Evolutionary conservation across 257 asterid species (phyloP).

Genomic region (Ophiorrhiza pumila): DNA sequence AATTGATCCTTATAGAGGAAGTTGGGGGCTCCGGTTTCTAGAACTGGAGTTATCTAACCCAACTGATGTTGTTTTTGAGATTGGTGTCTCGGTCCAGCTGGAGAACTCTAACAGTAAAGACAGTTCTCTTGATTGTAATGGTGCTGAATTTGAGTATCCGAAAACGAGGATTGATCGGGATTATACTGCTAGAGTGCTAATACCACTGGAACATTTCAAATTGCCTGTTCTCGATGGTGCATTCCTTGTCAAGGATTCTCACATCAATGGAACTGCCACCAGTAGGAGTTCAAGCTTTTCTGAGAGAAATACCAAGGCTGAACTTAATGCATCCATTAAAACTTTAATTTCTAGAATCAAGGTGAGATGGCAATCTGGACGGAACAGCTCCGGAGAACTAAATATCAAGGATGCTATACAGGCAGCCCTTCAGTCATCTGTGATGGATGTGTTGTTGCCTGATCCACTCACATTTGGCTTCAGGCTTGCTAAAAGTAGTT

Average conservation of each 20-base stretch:
- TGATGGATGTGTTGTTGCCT: slow-evolving; percentile 92
- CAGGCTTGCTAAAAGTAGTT: slow-evolving; percentile 53
- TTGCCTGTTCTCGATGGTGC: slow-evolving; percentile 91
- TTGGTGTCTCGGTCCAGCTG: slow-evolving; percentile 75
- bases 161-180: slow-evolving; percentile 96
- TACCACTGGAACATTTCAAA: slow-evolving; percentile 94
- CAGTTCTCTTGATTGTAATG: slow-evolving; percentile 21
- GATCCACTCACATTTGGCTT: slow-evolving; percentile 98
- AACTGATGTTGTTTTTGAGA: slow-evolving; percentile 92
- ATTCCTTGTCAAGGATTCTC: slow-evolving; percentile 58
- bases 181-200: slow-evolving; percentile 84
- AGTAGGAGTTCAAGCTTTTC: slow-evolving; percentile 65
- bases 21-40: slow-evolving; percentile 98
- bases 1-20: slow-evolving; percentile 97
- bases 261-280: slow-evolving; percentile 29
- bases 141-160: slow-evolving; percentile 57
- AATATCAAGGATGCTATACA: slow-evolving; percentile 91
- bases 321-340: slow-evolving; percentile 77
- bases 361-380: slow-evolving; percentile 98
- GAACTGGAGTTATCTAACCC: slow-evolving; percentile 93
- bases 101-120: slow-evolving; percentile 48
- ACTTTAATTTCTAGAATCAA: slow-evolving; percentile 78
- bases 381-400: slow-evolving; percentile 93
- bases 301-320: slow-evolving; percentile 73
- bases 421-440: slow-evolving; percentile 89